Base-by-base conservation (phyloP, 768 basidiomycete species). In the Astraeus odoratus region DNA sequence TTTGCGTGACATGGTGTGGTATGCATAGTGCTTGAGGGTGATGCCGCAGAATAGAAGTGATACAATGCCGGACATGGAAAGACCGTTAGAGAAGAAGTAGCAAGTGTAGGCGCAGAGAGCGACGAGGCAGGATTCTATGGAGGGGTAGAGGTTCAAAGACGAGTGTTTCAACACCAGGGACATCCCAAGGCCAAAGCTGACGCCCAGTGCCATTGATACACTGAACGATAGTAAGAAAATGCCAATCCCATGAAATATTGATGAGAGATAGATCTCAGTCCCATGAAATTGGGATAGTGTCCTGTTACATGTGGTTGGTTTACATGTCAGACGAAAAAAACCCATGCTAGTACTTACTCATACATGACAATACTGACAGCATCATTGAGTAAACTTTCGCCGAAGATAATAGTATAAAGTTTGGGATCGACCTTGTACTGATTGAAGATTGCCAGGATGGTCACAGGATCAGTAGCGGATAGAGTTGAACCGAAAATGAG, bases 341-440 rank as follows among this genome's bases (percentile, higher is more conserved):
- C 40, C 37, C 31, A 23, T 41, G 20, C 9, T 13, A 16, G 2
- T 49, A 86, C 93, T 74, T 63, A 97, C 93, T 99, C 96, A 67
- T 98, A 98, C 88, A 99, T 93, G 65, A 98, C 94, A 71, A 98
- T 98, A 76, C 90, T 92, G 58, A 98, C 96, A 16, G 96, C 96
- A 72, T 99, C 96, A 67, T 99, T 99, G 48, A 99, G 69, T 47
- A 99, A 74, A 66, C 84, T 88, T 66, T 98, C 96, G 22, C 96
- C 96, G 58, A 98, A 99, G 52, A 99, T 99, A 65, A 98, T 78
- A 36, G 83, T 86, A 68, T 98, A 98, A 8, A 99, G 74, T 61
- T 98, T 97, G 1, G 96, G 94, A 66, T 99, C 96, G 55, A 98
- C 94, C 62, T 97, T 96, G 71, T 95, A 88, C 56, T 96, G 90